A percentile compares a stretch with the other conserved stretches of the same genome.
phyloP scores from a whole-genome alignment of 164 flowering plant genomes.

The Aristolochia californica region DNA sequence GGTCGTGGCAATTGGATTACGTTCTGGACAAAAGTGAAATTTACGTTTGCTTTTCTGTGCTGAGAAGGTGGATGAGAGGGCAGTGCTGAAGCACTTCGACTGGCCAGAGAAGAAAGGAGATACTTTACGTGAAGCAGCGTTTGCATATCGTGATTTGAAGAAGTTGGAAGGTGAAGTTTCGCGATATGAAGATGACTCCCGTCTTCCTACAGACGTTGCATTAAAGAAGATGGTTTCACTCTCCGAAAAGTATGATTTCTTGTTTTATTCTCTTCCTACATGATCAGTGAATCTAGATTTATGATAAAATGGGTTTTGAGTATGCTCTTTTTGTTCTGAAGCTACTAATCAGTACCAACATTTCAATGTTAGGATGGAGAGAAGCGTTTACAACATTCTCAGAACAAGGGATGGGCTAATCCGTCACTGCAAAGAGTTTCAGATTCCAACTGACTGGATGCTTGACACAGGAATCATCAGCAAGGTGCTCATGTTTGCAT shows the following conservation, averaged over 20 bases:
- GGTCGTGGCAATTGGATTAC: neutral
- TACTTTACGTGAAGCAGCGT: conserved; percentile 88
- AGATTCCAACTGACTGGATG: conserved; percentile 91
- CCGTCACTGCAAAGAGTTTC: conserved; percentile 60
- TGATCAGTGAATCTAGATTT: neutral
- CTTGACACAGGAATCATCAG: conserved; percentile 67
- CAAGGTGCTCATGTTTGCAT: conserved; percentile 33
- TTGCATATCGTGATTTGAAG: conserved; percentile 76
- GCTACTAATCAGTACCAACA: neutral
- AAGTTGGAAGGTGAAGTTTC: conserved; percentile 70
- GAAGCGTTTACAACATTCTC: conserved; percentile 46
- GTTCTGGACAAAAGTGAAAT: neutral
- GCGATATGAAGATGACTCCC: conserved; percentile 50
- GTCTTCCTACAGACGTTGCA: conserved; percentile 59
- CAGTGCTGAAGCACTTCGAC: conserved; percentile 87
- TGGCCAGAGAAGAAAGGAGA: conserved; percentile 98
- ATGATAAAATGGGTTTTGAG: neutral
- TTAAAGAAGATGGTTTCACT: conserved; percentile 74
- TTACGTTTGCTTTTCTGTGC: conserved; percentile 4
- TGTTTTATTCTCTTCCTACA: neutral
- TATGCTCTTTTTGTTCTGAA: neutral
- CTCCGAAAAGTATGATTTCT: conserved; percentile 72
- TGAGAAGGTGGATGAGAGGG: conserved; percentile 89
- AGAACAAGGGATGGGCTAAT: conserved; percentile 59
- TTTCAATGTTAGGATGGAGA: conserved; percentile 54